phyloP scores from a whole-genome alignment of 495 filamentous ascomycete species.

The Bacidia rubella region DNA sequence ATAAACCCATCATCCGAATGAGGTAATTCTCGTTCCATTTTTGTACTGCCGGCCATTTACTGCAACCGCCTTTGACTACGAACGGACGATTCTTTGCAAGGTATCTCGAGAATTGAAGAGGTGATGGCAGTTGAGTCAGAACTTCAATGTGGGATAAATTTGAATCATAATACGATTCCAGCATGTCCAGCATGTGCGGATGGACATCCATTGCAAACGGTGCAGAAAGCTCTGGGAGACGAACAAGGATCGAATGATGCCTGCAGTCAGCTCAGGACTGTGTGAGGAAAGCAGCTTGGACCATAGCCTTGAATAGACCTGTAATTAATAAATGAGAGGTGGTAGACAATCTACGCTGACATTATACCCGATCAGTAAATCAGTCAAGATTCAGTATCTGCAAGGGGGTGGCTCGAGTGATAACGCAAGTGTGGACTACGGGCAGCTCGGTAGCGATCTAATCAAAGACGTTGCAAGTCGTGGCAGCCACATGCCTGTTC shows the following conservation, averaged over 20 bases:
- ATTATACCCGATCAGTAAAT: too few species aligned
- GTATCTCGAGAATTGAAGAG: conserved; percentile 61
- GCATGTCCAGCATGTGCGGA: background rate
- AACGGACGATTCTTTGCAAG: conserved; percentile 57
- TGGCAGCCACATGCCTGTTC: too few species aligned
- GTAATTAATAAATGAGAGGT: too few species aligned
- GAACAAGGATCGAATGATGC: background rate
- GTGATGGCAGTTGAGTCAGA: conserved; percentile 45
- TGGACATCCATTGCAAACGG: background rate
- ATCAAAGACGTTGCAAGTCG: too few species aligned
- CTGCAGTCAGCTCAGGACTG: background rate
- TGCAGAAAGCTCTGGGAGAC: too few species aligned
- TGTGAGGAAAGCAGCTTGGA: too few species aligned
- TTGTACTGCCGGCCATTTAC: conserved; percentile 41
- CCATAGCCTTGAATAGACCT: too few species aligned
- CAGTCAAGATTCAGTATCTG: too few species aligned
- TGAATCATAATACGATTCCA: conserved; percentile 45
- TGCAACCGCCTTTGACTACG: conserved; percentile 44
- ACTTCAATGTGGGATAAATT: conserved; percentile 43
- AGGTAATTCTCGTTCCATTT: conserved; percentile 49
- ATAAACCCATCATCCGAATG: conserved; percentile 31
- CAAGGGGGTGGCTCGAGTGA: too few species aligned
- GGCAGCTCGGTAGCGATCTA: too few species aligned
- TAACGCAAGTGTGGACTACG: too few species aligned
- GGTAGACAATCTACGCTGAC: too few species aligned